Base-by-base conservation (phyloP, 495 filamentous ascomycete genomes). In the Daldinia vernicosa region DNA sequence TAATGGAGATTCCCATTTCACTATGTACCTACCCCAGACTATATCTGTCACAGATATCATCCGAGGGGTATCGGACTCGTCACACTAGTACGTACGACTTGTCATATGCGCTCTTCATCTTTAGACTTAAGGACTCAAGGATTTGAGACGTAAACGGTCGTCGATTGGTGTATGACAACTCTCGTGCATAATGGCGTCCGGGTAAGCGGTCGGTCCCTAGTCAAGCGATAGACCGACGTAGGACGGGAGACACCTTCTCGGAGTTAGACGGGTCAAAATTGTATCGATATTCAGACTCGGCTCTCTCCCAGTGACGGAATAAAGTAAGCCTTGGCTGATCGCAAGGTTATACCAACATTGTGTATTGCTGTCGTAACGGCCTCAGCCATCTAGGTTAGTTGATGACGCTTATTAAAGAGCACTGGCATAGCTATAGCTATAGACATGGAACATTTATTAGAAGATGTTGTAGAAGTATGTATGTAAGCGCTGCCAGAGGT, bases 171-270 rank as follows among this genome's bases (percentile, higher is more conserved):
- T 66, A 61, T 69, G 57, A 39, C 66, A 66, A 17, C 66, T 54
- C 70, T 69, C 66, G 63, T 69, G 70, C 70, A 73, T 62, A 57
- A 55, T 53, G 70, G 61, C 57, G 40, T 50, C 53, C 65, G 65
- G 65, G 64, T 63, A 68, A 61, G 64, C 64, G 51, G 40, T 67
- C 22, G 19, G 14, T 50, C 45, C 58, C 52, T 52, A 12, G 52
- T 63, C 43, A 35, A 55, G 37, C 50, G 47, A 64, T 59, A 47
- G 54, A 19, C 55, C 60, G 54, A 58, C 50, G 54, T 45, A 12
- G 37, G 26, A 37, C 14, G 24, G 52, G 43, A 50, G 55, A 58
- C 51, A 60, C 26, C 6, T 64, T 33, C 33, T 60, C 69, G 69
- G 69, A 67, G 53, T 72, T 67, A 65, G 22, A 60, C 59, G 53